A percentile compares a stretch with the other conserved stretches of the same genome.
Evolutionary conservation across 1,284 basidiomycete genomes (phyloP).

Genomic region (Trametes sp.): DNA sequence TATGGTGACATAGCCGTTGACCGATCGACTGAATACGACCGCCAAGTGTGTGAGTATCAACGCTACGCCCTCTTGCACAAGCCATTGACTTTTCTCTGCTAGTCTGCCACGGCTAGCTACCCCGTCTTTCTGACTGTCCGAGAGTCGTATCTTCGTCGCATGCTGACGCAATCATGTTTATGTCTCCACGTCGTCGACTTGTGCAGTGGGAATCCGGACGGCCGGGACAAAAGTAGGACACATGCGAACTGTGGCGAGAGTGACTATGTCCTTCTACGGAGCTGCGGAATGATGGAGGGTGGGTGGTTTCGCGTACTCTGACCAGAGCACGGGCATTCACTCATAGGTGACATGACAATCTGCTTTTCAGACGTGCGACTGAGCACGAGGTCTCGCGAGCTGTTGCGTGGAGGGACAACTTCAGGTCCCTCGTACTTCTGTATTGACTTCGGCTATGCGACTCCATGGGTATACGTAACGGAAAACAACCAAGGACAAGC

Average conservation of each 20-base stretch:
- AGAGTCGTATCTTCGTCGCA: too few species aligned
- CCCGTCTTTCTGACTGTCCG: too few species aligned
- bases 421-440: slow-evolving; percentile 2
- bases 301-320: background rate
- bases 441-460: slow-evolving; percentile 18
- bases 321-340: background rate
- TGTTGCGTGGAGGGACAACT: background rate
- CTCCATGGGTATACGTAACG: slow-evolving; percentile 25
- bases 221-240: background rate
- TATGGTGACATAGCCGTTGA: background rate
- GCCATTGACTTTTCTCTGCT: too few species aligned
- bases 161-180: too few species aligned
- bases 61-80: too few species aligned
- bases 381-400: slow-evolving; percentile 13
- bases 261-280: background rate
- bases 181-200: too few species aligned
- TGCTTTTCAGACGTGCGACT: background rate
- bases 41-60: background rate
- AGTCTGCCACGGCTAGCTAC: too few species aligned
- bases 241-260: background rate
- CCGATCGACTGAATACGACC: background rate
- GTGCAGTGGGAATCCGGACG: background rate
- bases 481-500: background rate
- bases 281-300: background rate
- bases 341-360: background rate